These are phyloP conservation scores for Polyporus tsugae DNA, from an alignment of 1,284 basidiomycete genomes.

Conservation along the genomic window DNA sequence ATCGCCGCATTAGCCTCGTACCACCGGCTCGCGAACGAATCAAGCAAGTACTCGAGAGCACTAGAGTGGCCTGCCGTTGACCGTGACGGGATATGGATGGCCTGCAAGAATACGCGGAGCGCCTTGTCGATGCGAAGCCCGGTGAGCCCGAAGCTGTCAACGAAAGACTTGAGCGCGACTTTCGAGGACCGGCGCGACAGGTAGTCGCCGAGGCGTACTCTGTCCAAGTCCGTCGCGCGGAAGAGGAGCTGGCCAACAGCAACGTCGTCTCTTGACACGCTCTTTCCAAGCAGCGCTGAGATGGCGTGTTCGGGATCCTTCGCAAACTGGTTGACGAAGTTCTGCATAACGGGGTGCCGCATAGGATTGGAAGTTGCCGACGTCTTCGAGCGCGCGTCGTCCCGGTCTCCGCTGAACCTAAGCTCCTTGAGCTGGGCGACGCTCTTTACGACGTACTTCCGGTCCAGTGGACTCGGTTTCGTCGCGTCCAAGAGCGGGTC, in stretches of 20 bases:
- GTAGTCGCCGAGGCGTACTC: conserved; percentile 84
- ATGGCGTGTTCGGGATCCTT: conserved; percentile 80
- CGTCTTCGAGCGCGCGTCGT: conserved; percentile 58
- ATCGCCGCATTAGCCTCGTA: conserved; percentile 86
- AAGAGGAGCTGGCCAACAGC: conserved; percentile 86
- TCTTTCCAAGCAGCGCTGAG: conserved; percentile 64
- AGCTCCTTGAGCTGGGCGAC: conserved; percentile 82
- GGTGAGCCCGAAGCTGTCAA: conserved; percentile 87
- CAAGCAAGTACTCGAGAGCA: conserved; percentile 74
- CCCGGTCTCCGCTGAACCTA: conserved; percentile 71
- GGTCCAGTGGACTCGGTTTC: conserved; percentile 76
- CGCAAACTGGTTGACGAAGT: conserved; percentile 80
- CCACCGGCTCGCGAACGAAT: conserved; percentile 91
- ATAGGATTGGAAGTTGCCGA: conserved; percentile 45
- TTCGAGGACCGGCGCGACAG: conserved; percentile 78
- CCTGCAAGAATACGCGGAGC: conserved; percentile 87
- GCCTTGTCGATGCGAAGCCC: conserved; percentile 90
- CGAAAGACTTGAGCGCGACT: conserved; percentile 80
- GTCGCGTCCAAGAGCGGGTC: conserved; percentile 65
- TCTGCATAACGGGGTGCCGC: conserved; percentile 67
- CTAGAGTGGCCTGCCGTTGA: conserved; percentile 49
- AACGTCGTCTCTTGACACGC: conserved; percentile 64
- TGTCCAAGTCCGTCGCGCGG: conserved; percentile 86
- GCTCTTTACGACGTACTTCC: conserved; percentile 89
- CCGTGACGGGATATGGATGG: conserved; percentile 76